Evolutionary conservation across 208 protist species (phyloP), one percentile per base, ranked within the genome.

Genomic region (Crithidia fasciculata): DNA sequence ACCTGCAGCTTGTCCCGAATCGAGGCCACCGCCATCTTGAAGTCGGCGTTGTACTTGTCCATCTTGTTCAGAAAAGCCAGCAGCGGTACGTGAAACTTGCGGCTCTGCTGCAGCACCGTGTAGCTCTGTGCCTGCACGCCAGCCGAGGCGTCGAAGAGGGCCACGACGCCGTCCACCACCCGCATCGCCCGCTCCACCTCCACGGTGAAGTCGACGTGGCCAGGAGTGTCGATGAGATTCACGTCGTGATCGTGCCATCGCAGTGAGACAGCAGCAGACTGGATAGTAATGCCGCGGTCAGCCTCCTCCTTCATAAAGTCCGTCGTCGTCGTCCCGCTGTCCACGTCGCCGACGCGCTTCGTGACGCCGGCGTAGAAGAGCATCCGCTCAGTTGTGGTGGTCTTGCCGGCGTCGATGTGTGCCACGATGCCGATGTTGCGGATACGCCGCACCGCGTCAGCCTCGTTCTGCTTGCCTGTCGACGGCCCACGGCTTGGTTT

Each of bases 151-250:
- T 99, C 97, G 63, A 99, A 98, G 19, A 99, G 84, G 3, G 95
- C 94, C 6, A 99, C 96, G 8, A 97, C 96, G 16, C 98, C 97
- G 77, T 99, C 98, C 45, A 99, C 89, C n/a, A 99, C 97, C 4
- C 98, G 93, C 81, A 99, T 85, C 37, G 93, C 85, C 16, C 98
- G 87, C 85, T 99, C 97, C 56, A 99, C 98, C 77, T 99, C 98
- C 44, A 99, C 89, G 16, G 96, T 98, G 66, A 99, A 99, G 81
- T 99, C 98, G 12, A 98, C 95, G 81, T 99, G 97, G 3, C 98
- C 97, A 2, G 98, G 98, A 0, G 98, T 99, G 88, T 99, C 98
- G 62, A 99, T 98, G 2, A 99, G 77, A 76, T 98, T 97, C 53
- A 99, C 92, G 65, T 65, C 41, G 69, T 96, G 76, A 7, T 83